phyloP scores from a whole-genome alignment of 2,329 filamentous ascomycete genomes.

The Torrubiellomyces zombiae region DNA sequence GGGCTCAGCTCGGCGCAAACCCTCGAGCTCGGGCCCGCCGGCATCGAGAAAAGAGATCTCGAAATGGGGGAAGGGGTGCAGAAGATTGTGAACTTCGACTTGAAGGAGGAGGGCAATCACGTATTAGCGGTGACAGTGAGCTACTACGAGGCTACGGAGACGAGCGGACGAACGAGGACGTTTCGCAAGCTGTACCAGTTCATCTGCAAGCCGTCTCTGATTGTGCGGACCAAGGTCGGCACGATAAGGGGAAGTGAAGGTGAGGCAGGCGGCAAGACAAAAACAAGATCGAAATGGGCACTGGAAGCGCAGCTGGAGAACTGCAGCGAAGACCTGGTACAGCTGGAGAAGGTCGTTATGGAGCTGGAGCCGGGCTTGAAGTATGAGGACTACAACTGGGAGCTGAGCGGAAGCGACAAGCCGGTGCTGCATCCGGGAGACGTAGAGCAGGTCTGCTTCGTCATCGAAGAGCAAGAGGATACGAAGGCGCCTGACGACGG shows the following conservation, averaged over 20 bases:
- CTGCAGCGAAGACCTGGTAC: constrained; percentile 66
- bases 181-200: constrained; percentile 97
- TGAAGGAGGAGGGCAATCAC: constrained; percentile 89
- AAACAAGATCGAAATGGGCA: constrained; percentile 45
- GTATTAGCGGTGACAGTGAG: constrained; percentile 85
- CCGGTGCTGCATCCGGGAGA: constrained; percentile 45
- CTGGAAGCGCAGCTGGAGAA: constrained; percentile 95
- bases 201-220: constrained; percentile 74
- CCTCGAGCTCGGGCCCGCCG: constrained; percentile 37
- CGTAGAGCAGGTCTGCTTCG: constrained; percentile 49
- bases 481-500: constrained; percentile 14
- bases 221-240: constrained; percentile 79
- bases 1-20: constrained; percentile 39
- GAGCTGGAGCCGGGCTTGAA: constrained; percentile 33
- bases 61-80: constrained; percentile 54
- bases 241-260: constrained; percentile 25
- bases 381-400: constrained; percentile 42
- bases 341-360: constrained; percentile 50
- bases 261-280: constrained; percentile 12
- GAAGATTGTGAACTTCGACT: constrained; percentile 65
- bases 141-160: constrained; percentile 75
- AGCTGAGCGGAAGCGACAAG: constrained; percentile 21
- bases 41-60: constrained; percentile 25
- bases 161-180: constrained; percentile 55
- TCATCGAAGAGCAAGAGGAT: constrained; percentile 31